Evolutionary conservation across 2,329 filamentous ascomycete genomes (phyloP), one percentile per base, ranked within the genome.

Genomic region (Tolypocladium nubicola): DNA sequence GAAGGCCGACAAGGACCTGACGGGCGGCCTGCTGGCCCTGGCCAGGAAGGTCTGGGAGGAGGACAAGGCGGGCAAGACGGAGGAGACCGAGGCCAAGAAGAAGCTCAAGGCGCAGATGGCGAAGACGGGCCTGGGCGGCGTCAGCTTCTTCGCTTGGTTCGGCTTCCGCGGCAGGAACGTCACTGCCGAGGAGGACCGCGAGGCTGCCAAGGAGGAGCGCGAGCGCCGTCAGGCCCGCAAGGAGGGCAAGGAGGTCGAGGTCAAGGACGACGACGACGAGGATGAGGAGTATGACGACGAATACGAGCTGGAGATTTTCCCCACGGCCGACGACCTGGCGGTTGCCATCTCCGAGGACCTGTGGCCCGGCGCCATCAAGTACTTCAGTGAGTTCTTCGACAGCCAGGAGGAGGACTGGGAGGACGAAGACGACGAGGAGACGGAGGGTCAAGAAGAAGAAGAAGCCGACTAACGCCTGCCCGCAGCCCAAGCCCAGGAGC

Each of bases 131-230:
- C 79, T 88, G 60, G 84, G 83, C 52, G 85, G 81, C 7, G 69
- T 85, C 54, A 91, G 87, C 74, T 96, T 97, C 80, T 97, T 97
- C 70, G 84, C 85, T 58, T 94, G 87, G 82, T 97, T 97, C 71
- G 89, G 87, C 56, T 97, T 86, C 76, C 83, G 80, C 61, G 89
- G 84, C 62, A 77, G 82, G 61, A 83, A 82, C 66, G 76, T 96
- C 64, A 83, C 81, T 52, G 86, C 83, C 2, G 87, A 89, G 72
- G 88, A 95, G 79, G 87, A 82, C 64, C 75, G 75, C 62, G 75
- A 80, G 60, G 87, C 85, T 8, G 73, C 70, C 30, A 81, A 83
- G 72, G 78, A 83, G 65, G 82, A 87, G 64, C 72, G 78, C 54
- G 81, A 85, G 74, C 77, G 76, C 65, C 79, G 83, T 61, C 66